These are phyloP conservation scores for Pseudonitzschia multistriata DNA, from an alignment of 108 stramenopile genomes.

Conservation along the genomic window DNA sequence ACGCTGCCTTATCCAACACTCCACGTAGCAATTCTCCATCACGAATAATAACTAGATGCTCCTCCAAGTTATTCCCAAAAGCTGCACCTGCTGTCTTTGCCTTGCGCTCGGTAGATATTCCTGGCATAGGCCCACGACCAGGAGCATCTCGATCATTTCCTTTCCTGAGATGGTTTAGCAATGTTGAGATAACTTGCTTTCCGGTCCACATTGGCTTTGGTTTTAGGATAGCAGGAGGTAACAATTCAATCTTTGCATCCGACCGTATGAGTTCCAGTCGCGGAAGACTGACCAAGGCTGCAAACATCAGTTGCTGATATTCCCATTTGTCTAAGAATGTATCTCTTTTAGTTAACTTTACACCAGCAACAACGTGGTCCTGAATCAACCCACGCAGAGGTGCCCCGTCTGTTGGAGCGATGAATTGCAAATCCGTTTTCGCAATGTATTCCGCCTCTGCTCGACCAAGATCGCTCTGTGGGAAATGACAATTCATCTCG, in stretches of 20 bases:
- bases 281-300: conserved; percentile 83
- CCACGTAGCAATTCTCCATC: conserved; percentile 92
- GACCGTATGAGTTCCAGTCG: conserved; percentile 86
- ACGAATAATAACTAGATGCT: conserved; percentile 89
- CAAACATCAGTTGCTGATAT: conserved; percentile 95
- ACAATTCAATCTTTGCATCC: conserved; percentile 73
- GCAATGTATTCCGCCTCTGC: conserved; percentile 95
- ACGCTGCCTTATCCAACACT: conserved; percentile 96
- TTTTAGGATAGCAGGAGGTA: conserved; percentile 93
- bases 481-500: conserved; percentile 99
- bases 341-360: conserved; percentile 92
- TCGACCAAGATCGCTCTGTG: conserved; percentile 93
- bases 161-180: conserved; percentile 74
- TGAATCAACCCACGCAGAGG: conserved; percentile 98
- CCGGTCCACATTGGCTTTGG: conserved; percentile 95
- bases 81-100: conserved; percentile 89
- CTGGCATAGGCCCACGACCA: conserved; percentile 51
- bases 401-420: conserved; percentile 96
- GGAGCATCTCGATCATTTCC: conserved; percentile 70
- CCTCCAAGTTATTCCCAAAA: conserved; percentile 85
- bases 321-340: conserved; percentile 91
- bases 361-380: conserved; percentile 97
- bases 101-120: conserved; percentile 88
- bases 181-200: conserved; percentile 93
- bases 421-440: conserved; percentile 92